A percentile compares a stretch with the other conserved stretches of the same genome.
Evolutionary conservation across 768 basidiomycete species (phyloP).

Genomic region (Kwoniella heveanensis): DNA sequence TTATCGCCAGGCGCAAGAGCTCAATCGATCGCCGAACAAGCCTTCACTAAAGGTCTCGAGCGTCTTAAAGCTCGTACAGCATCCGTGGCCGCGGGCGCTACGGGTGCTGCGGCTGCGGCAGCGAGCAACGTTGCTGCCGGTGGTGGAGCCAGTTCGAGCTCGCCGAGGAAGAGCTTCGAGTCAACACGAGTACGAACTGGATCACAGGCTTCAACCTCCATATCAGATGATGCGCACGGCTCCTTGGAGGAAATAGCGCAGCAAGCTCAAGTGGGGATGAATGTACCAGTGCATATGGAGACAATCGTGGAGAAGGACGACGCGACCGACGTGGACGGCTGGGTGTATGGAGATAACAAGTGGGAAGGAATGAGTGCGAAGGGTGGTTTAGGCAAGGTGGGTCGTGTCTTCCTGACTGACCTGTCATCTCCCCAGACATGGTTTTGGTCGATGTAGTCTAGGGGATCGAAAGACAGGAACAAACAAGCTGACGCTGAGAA

Average conservation of each 20-base stretch:
- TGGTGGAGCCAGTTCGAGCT: neutral
- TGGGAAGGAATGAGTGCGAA: slow-evolving; percentile 78
- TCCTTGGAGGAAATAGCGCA: neutral
- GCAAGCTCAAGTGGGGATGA: slow-evolving; percentile 3
- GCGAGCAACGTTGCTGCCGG: neutral
- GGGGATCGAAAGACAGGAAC: no score
- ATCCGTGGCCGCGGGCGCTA: slow-evolving; percentile 11
- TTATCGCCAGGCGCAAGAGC: slow-evolving; percentile 26
- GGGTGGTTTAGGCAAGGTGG: slow-evolving; percentile 78
- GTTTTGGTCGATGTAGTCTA: no score
- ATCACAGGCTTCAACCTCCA: slow-evolving; percentile 41
- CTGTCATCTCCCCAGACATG: no score
- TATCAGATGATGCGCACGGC: slow-evolving; percentile 27
- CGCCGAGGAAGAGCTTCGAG: slow-evolving; percentile 30
- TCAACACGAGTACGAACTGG: slow-evolving; percentile 26
- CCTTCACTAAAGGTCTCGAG: slow-evolving; percentile 56
- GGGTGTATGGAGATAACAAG: slow-evolving; percentile 94
- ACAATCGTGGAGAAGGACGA: slow-evolving; percentile 43
- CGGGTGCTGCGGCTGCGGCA: neutral
- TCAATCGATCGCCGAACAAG: slow-evolving; percentile 55
- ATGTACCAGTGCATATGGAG: slow-evolving; percentile 24
- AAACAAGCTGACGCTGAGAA: neutral
- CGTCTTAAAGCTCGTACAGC: slow-evolving; percentile 52
- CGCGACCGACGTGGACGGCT: slow-evolving; percentile 79
- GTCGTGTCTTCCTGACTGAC: no score